Evolutionary conservation across 2,329 filamentous ascomycete species (phyloP), one percentile per base, ranked within the genome.

Genomic region (Fusarium udum): DNA sequence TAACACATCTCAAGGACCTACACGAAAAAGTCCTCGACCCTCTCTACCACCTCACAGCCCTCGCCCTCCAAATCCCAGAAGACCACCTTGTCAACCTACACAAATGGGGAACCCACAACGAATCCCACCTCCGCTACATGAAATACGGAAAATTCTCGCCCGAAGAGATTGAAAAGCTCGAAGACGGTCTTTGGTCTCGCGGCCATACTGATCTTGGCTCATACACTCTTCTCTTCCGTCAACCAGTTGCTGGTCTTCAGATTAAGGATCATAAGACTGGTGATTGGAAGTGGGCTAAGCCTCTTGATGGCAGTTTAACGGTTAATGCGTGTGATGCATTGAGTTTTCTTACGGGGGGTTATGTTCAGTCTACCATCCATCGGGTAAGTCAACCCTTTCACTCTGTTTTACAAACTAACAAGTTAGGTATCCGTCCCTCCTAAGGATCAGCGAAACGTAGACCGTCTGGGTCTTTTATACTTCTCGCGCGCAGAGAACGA

Each of bases 61-160:
- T 91, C 40, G 83, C 91, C 1, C 84, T 92, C 0, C 85, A 92
- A 73, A 82, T 92, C 0, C 87, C 88, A 0, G 85, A 89, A 40
- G 89, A 92, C 82, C 92, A 39, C 83, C 88, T 69, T 82, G 85
- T 24, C 81, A 87, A 72, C 0, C 22, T 80, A 13, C 90, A 92
- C 77, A 83, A 82, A 22, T 92, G 91, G 78, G 85, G 90, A 4
- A 83, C 85, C n/a, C 84, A 87, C 34, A 85, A 87, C 24, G 89
- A 91, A 68, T 88, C 89, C 31, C 89, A 91, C 64, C 83, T 91
- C n/a, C 85, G 90, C 6, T 91, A 90, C 78, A 91, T 91, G 88
- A 83, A 87, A 55, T 90, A 90, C 68, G 83, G 84, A 14, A 84
- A 85, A 1, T 86, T 88, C 40, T 84, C 81, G 0, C 77, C 82